Evolutionary conservation across 257 asterid genomes (phyloP), one percentile per base, ranked within the genome.

Genomic region (Salvia hispanica): DNA sequence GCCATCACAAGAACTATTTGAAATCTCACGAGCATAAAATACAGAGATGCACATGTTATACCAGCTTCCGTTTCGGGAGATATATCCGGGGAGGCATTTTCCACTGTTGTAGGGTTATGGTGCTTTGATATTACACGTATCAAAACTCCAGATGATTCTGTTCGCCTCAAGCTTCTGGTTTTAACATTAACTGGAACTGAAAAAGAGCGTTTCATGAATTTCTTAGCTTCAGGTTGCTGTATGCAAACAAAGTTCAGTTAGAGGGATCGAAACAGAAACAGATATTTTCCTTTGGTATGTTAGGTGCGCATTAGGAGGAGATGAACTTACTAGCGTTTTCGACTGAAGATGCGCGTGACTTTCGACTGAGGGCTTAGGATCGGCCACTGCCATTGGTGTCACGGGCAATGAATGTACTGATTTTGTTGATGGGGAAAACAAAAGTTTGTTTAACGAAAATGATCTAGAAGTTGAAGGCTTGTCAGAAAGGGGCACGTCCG

Each of bases 391-490:
- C 71, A 79, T 68, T 64, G 98, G 98, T 59, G 97, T 92, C 55
- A 79, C 90, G 3, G 97, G 95, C 62, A 88, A 60, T 16, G 96
- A 93, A 84, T 82, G 88, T 16, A 88, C 69, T 16, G 86, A 74
- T 69, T 85, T 90, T 68, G 86, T 73, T 42, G 91, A 77, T 37
- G 90, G 77, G 67, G 96, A 84, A 82, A 84, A 86, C 79, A 93
- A 77, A 64, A 88, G 73, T 71, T 82, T 85, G 79, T 88, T 90
- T 36, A 90, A 81, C 68, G 98, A 88, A 80, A 88, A 93, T n/a
- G 98, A 92, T 77, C 95, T 86, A 28, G 97, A 90, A 66, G 98
- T 86, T 9, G 96, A 83, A 73, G 96, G 97, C 76, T 83, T 84
- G 76, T 82, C 92, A 9, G 95, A 85, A 68, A 79, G 78, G 31